These are phyloP conservation scores for Aureobasidium vineae DNA, from an alignment of 2,329 filamentous ascomycete genomes.

Conservation along the genomic window DNA sequence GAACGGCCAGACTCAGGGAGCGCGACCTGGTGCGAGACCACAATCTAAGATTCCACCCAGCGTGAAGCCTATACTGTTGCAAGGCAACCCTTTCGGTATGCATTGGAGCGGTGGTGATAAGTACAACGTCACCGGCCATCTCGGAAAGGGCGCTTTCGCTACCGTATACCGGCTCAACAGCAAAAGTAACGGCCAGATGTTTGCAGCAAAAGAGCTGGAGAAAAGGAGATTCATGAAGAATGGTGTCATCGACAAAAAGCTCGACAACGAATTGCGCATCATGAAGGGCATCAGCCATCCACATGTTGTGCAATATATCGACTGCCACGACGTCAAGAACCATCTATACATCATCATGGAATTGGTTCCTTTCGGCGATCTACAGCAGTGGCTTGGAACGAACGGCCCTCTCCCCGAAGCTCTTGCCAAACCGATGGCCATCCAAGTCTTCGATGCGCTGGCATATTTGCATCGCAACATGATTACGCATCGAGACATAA, in stretches of 20 bases:
- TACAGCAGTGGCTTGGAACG: slow-evolving; percentile 68
- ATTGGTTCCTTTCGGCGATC: slow-evolving; percentile 76
- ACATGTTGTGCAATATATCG: slow-evolving; percentile 89
- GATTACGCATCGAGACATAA: slow-evolving; percentile 98
- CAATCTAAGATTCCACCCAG: neutral
- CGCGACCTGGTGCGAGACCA: neutral
- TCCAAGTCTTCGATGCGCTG: slow-evolving; percentile 76
- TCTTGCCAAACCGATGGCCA: slow-evolving; percentile 68
- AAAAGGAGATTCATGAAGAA: slow-evolving; percentile 94
- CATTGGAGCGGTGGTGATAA: slow-evolving; percentile 74
- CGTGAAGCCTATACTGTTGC: slow-evolving; percentile 29
- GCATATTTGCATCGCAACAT: slow-evolving; percentile 81
- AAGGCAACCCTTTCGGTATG: slow-evolving; percentile 59
- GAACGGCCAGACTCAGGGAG: slow-evolving; percentile 1
- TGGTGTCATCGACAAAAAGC: slow-evolving; percentile 81
- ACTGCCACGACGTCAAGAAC: slow-evolving; percentile 77
- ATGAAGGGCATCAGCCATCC: slow-evolving; percentile 82
- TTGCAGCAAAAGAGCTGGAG: slow-evolving; percentile 91
- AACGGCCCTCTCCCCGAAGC: slow-evolving; percentile 64
- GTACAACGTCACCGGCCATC: slow-evolving; percentile 77
- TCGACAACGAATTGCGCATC: slow-evolving; percentile 96
- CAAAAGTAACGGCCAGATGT: slow-evolving; percentile 77
- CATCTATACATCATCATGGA: slow-evolving; percentile 98
- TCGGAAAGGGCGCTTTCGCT: slow-evolving; percentile 94
- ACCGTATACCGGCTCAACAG: slow-evolving; percentile 87